Conservation (phyloP, 2,329 filamentous ascomycete species). For the Pseudocercospora pini-densiflorae region DNA sequence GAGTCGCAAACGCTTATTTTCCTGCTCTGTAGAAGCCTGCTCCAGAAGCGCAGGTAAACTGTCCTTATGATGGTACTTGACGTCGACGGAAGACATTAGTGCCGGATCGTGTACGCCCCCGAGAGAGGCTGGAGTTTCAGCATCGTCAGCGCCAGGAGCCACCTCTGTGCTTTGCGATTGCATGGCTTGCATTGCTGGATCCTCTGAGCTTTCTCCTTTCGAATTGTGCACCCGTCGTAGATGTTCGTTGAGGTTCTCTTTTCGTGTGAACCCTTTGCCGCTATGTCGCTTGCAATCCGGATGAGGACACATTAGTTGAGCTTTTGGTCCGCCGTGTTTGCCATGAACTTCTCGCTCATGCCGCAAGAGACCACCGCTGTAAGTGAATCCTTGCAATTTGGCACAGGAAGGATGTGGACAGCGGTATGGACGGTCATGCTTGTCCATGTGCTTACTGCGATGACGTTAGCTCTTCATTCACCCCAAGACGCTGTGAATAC, state of each 20-base stretch:
- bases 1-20: slow-evolving; percentile 47
- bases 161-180: slow-evolving; percentile 20
- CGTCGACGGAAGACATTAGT: slow-evolving; percentile 9
- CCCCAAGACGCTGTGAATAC: not conserved
- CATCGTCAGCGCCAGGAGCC: slow-evolving; percentile 23
- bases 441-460: slow-evolving; percentile 94
- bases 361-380: slow-evolving; percentile 84
- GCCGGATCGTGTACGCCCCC: slow-evolving; percentile 11
- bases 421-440: slow-evolving; percentile 91
- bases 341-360: slow-evolving; percentile 94
- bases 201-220: slow-evolving; percentile 29
- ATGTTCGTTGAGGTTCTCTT: slow-evolving; percentile 94
- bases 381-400: slow-evolving; percentile 92
- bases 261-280: slow-evolving; percentile 87
- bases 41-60: slow-evolving; percentile 2
- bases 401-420: slow-evolving; percentile 83
- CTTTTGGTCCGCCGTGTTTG: slow-evolving; percentile 86
- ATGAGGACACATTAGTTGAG: slow-evolving; percentile 84
- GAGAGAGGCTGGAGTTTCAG: slow-evolving; percentile 22
- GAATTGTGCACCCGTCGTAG: slow-evolving; percentile 77
- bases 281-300: slow-evolving; percentile 85
- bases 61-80: slow-evolving; percentile 6
- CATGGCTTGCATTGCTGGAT: slow-evolving; percentile 9
- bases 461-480: slow-evolving; percentile 27
- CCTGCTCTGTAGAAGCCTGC: slow-evolving; percentile 22